Percentiles rank a stretch among this genome's conserved stretches.
Evolutionary conservation across 2,329 filamentous ascomycete genomes (phyloP).

Genomic region (Sporothrix phasma): DNA sequence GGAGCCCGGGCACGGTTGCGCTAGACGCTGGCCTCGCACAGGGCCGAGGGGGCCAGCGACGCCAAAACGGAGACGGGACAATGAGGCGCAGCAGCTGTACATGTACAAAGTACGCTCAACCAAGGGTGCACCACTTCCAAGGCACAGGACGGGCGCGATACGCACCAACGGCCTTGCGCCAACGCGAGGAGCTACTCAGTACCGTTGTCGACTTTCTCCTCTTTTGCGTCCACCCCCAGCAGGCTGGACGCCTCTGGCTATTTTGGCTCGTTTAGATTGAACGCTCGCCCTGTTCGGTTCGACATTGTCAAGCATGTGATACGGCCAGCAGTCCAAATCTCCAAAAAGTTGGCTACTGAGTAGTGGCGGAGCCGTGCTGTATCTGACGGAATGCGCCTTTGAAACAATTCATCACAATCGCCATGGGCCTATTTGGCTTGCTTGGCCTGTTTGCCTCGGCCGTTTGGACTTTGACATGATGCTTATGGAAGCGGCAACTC

Average conservation of each 20-base stretch:
- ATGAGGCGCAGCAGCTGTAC: background rate
- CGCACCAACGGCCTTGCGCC: background rate
- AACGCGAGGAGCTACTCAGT: too few relatives aligned
- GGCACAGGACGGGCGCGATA: background rate
- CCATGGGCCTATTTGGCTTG: too few relatives aligned
- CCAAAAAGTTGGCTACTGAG: slow-evolving; percentile 2
- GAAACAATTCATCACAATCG: too few relatives aligned
- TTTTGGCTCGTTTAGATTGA: too few relatives aligned
- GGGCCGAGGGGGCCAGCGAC: background rate
- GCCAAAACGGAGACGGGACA: background rate
- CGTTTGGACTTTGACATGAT: too few relatives aligned
- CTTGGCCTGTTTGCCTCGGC: background rate
- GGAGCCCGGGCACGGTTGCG: too few relatives aligned
- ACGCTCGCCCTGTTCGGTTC: too few relatives aligned
- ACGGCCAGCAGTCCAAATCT: too few relatives aligned
- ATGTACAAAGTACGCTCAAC: too few relatives aligned
- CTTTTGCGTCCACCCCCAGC: background rate
- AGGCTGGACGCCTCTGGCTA: background rate
- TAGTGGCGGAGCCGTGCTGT: background rate
- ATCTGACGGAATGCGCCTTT: background rate
- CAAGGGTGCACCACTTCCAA: background rate
- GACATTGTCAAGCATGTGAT: background rate
- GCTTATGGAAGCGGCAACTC: background rate
- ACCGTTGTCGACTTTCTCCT: background rate
- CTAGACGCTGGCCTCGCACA: too few relatives aligned